phyloP scores from a whole-genome alignment of 179 eudicot genomes.

The Vitellaria paradoxa region DNA sequence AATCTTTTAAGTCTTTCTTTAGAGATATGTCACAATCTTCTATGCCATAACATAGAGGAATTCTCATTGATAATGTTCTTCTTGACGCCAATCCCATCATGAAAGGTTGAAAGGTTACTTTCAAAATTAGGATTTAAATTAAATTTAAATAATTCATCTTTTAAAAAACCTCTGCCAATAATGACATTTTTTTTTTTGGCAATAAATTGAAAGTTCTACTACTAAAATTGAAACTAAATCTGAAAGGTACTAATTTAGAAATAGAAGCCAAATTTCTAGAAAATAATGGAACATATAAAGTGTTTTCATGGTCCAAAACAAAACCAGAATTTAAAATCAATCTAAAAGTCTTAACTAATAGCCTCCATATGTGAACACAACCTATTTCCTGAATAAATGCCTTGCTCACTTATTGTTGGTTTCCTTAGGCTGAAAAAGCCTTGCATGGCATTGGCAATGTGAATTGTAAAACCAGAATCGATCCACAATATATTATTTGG shows the following conservation, averaged over 20 bases:
- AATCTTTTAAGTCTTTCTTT: neutral
- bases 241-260: neutral
- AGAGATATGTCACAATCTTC: neutral
- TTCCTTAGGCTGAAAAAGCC: conserved; percentile 9
- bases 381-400: conserved; percentile 6
- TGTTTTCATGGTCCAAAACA: neutral
- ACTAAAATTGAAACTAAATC: neutral
- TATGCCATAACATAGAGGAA: neutral
- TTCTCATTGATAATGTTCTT: neutral
- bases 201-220: too few species aligned
- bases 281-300: conserved; percentile 1
- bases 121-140: neutral
- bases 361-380: neutral
- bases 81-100: neutral
- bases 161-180: neutral
- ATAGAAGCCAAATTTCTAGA: neutral
- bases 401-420: neutral
- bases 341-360: neutral
- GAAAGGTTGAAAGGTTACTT: neutral
- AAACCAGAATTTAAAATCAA: neutral
- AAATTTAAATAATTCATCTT: neutral
- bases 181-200: too few species aligned
- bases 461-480: too few species aligned
- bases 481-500: neutral
- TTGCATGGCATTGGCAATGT: neutral